These are phyloP conservation scores for Phytophthora aleatoria DNA, from an alignment of 352 stramenopile species.

Conservation along the genomic window DNA sequence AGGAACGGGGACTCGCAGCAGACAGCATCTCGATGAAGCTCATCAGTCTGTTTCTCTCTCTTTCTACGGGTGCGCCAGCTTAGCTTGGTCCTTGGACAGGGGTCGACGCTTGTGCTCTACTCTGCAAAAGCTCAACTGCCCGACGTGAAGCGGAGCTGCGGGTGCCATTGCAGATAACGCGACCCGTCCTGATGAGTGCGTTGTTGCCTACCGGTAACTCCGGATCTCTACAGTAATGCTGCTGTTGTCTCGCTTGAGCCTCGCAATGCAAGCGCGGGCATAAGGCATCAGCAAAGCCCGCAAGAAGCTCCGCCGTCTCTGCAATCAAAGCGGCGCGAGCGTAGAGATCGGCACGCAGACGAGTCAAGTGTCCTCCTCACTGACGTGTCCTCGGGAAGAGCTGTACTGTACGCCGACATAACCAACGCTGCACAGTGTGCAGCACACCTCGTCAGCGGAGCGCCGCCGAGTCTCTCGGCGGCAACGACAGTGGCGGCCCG, in stretches of 20 bases:
- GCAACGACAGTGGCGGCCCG: constrained; percentile 25
- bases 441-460: constrained; percentile 29
- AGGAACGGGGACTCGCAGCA: constrained; percentile 10
- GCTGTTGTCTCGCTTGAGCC: constrained; percentile 3
- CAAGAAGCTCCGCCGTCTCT: constrained; percentile 25
- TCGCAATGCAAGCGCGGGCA: constrained; percentile 25
- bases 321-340: constrained; percentile 27
- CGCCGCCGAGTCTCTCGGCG: constrained; percentile 24
- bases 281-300: constrained; percentile 28
- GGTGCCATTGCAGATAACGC: constrained; percentile 10
- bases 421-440: constrained; percentile 9
- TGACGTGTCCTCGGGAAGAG: constrained; percentile 12
- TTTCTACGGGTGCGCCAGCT: constrained; percentile 12
- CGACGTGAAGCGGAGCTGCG: not conserved
- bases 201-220: constrained; percentile 9
- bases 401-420: constrained; percentile 17
- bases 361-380: constrained; percentile 23
- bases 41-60: constrained; percentile 15
- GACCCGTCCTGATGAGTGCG: constrained; percentile 33
- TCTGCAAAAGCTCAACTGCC: constrained; percentile 39
- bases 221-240: constrained; percentile 34
- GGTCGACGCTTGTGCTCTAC: constrained; percentile 26
- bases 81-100: constrained; percentile 12
- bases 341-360: constrained; percentile 27
- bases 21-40: constrained; percentile 36